A percentile compares a stretch with the other conserved stretches of the same genome.
Evolutionary conservation across 768 basidiomycete genomes (phyloP).

Genomic region (Pleurotus cornucopiae): DNA sequence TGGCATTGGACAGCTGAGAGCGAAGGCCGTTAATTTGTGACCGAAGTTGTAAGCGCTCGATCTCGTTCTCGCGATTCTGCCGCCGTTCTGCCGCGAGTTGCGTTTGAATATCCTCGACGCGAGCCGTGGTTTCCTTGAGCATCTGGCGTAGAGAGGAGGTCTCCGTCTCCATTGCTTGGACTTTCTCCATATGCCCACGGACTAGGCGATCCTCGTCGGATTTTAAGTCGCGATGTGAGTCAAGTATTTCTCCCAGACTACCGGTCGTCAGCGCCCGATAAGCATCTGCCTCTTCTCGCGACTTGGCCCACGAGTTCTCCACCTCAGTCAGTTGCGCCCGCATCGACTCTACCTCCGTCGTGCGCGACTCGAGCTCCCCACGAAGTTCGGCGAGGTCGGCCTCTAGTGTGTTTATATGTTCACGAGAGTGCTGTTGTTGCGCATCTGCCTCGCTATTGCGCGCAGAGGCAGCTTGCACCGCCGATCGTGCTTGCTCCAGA

Average conservation of each 20-base stretch:
- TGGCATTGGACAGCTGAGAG: slow-evolving; percentile 62
- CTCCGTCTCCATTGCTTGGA: slow-evolving; percentile 78
- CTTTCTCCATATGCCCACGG: slow-evolving; percentile 78
- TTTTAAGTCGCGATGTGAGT: slow-evolving; percentile 81
- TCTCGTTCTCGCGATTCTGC: slow-evolving; percentile 58
- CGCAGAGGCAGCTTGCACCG: slow-evolving; percentile 69
- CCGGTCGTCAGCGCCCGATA: slow-evolving; percentile 84
- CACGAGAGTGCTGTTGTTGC: slow-evolving; percentile 66
- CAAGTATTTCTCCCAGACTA: slow-evolving; percentile 80
- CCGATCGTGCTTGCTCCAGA: slow-evolving; percentile 79
- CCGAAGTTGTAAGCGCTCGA: slow-evolving; percentile 59
- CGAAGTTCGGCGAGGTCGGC: slow-evolving; percentile 74
- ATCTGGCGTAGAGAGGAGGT: slow-evolving; percentile 69
- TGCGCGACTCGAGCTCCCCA: slow-evolving; percentile 74
- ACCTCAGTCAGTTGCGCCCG: slow-evolving; percentile 67
- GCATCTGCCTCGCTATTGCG: slow-evolving; percentile 78
- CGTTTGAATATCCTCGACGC: slow-evolving; percentile 63
- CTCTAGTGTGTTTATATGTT: slow-evolving; percentile 69
- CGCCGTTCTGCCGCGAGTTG: slow-evolving; percentile 67
- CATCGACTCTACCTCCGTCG: slow-evolving; percentile 68
- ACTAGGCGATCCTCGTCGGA: slow-evolving; percentile 76
- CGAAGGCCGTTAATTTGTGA: slow-evolving; percentile 75
- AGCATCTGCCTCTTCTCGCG: slow-evolving; percentile 89
- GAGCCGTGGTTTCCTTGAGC: slow-evolving; percentile 72
- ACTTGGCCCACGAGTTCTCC: slow-evolving; percentile 89